Evolutionary conservation across 495 filamentous ascomycete genomes (phyloP), one percentile per base, ranked within the genome.

Genomic region (Podospora bellae-mahoneyi): DNA sequence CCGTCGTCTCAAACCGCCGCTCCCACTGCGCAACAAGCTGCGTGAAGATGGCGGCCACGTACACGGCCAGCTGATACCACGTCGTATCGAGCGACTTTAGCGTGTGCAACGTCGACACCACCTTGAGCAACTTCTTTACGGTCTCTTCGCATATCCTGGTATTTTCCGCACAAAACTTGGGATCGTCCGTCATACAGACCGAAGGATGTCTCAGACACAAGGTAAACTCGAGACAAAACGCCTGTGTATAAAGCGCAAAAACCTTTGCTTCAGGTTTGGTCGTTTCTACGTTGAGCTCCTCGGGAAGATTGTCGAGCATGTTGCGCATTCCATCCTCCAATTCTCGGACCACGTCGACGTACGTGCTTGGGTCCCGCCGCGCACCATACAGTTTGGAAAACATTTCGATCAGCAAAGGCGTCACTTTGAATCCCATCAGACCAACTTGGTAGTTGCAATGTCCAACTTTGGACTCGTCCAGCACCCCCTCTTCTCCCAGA

Each of bases 51-150:
- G 90, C 90, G 34, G 90, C 85, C 7, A 93, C 81, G 73, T 91
- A 92, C 23, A 91, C 83, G 0, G 90, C 87, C 61, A 83, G 77
- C 66, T 87, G 88, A 68, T 91, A 89, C 90, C 90, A 93, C n/a
- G 91, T 92, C 15, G 89, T 91, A 70, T 94, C 91, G n/a, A 93
- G 77, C 68, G 88, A 88, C 73, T 88, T 88, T 59, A 83, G 76
- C 73, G 85, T 84, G 60, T 85, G 83, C 28, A 93, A 74, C 58
- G 84, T 79, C 30, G 81, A 78, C 15, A 91, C 83, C 55, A 85
- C 83, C 60, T 81, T 78, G 19, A 94, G 81, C 72, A 93, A 86
- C 64, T 85, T 82, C 69, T 82, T 82, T 48, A 89, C 84, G 27
- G 87, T 82, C 19, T 89, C 87, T 26, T 92, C 85, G 72, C 89